phyloP scores from a whole-genome alignment of 306 rosid species.

The Abrus pulchellus region DNA sequence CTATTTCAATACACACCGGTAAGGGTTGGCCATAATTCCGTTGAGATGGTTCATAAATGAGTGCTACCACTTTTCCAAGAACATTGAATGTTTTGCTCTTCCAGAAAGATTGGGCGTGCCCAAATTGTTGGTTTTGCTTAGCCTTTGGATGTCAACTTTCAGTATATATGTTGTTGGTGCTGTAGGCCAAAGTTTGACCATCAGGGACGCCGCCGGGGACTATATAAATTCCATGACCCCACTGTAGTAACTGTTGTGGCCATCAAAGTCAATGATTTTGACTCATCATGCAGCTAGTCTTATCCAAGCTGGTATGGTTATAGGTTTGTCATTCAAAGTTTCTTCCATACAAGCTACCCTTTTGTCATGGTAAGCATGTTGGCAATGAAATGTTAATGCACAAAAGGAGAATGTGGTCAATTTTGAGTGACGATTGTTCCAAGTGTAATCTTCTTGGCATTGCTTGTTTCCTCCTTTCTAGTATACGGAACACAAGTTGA shows the following conservation, averaged over 20 bases:
- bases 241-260: background rate
- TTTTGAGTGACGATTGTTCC: background rate
- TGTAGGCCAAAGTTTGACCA: background rate
- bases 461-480: background rate
- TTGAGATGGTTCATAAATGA: background rate
- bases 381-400: background rate
- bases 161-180: background rate
- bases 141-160: background rate
- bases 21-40: background rate
- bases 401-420: background rate
- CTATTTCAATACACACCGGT: too few relatives aligned
- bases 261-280: conserved; percentile 30
- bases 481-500: background rate
- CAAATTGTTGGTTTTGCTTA: background rate
- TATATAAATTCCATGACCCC: background rate
- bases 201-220: background rate
- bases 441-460: background rate
- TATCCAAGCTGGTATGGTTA: background rate
- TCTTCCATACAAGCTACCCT: conserved; percentile 29
- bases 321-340: conserved; percentile 1
- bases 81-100: background rate
- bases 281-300: background rate
- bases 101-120: background rate
- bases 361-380: background rate
- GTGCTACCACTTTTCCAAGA: background rate